Conservation (phyloP, 805 yeast species). For the Sugiyamaella boreocaroliniensis region DNA sequence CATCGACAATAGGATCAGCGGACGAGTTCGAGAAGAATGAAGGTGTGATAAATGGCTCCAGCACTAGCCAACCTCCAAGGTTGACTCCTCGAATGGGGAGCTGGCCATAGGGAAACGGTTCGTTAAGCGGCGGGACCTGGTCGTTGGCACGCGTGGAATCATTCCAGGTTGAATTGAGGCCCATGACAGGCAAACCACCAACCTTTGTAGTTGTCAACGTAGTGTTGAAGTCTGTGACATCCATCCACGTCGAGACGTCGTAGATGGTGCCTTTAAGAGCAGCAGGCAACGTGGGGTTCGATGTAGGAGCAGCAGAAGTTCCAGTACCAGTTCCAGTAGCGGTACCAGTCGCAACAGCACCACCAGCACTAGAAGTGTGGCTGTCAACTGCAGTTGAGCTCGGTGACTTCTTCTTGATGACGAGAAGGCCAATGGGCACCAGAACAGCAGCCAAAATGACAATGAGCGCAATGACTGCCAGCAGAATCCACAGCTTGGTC, state of each 20-base stretch:
- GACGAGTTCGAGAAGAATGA: conserved; percentile 47
- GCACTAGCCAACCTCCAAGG: conserved; percentile 82
- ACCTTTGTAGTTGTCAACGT: conserved; percentile 31
- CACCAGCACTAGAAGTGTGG: no score
- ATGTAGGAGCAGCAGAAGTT: not conserved
- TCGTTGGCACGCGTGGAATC: conserved; percentile 25
- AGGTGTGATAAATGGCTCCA: conserved; percentile 83
- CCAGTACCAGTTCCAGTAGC: conserved; percentile 1
- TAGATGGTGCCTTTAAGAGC: conserved; percentile 24
- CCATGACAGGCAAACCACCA: conserved; percentile 32
- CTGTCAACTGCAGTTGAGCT: not conserved
- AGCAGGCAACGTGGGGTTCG: conserved; percentile 17
- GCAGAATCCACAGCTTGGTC: conserved; percentile 1
- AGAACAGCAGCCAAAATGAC: conserved; percentile 24
- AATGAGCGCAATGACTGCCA: conserved; percentile 11
- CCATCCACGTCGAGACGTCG: conserved; percentile 31
- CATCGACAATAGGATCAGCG: conserved; percentile 51
- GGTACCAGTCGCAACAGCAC: conserved; percentile 3
- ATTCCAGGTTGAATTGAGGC: conserved; percentile 30
- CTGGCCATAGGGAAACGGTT: conserved; percentile 24
- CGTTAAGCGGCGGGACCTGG: conserved; percentile 26
- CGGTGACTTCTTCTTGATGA: conserved; percentile 14
- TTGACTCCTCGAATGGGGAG: conserved; percentile 57
- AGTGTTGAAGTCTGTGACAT: conserved; percentile 28
- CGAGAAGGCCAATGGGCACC: conserved; percentile 27